These are phyloP conservation scores for Fusarium gaditjirri DNA, from an alignment of 2,329 filamentous ascomycete genomes.

Conservation along the genomic window DNA sequence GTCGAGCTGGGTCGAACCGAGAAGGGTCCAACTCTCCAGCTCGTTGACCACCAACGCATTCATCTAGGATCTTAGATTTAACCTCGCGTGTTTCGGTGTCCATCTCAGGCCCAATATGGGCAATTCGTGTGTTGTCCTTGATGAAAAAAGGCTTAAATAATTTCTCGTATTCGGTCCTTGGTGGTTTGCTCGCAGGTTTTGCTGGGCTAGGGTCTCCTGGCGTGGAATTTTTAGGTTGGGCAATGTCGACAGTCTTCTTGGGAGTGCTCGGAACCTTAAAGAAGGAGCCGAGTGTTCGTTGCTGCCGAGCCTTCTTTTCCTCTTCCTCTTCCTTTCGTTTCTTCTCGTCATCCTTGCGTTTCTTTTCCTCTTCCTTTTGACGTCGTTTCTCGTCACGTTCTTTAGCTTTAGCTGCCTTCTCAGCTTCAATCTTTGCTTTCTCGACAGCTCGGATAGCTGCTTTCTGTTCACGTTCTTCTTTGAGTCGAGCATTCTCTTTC, in stretches of 20 bases:
- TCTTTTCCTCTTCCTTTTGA: conserved; percentile 51
- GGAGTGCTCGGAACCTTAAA: conserved; percentile 56
- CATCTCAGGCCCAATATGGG: conserved; percentile 66
- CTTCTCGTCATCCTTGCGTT: conserved; percentile 54
- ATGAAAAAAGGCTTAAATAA: conserved; percentile 85
- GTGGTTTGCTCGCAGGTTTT: conserved; percentile 25
- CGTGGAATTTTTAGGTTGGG: conserved; percentile 43
- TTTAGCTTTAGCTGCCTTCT: conserved; percentile 52
- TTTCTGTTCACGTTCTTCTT: conserved; percentile 50
- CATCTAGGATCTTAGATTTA: conserved; percentile 64
- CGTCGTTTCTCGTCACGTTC: conserved; percentile 54
- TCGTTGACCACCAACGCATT: conserved; percentile 60
- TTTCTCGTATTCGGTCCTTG: conserved; percentile 69
- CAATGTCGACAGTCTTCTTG: conserved; percentile 54
- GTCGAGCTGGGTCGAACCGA: conserved; percentile 57
- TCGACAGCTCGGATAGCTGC: conserved; percentile 42
- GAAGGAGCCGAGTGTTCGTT: conserved; percentile 59
- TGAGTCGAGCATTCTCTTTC: conserved; percentile 54
- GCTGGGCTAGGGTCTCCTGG: conserved; percentile 43
- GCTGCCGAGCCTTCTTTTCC: conserved; percentile 62
- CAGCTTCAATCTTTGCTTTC: conserved; percentile 48
- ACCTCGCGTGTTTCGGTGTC: conserved; percentile 65
- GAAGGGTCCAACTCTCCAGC: conserved; percentile 52
- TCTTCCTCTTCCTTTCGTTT: conserved; percentile 62
- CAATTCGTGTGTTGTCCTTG: conserved; percentile 77